Conservation (phyloP, 1,139 yeast genomes). For the Hemisphaericaspora lyxosophila region DNA sequence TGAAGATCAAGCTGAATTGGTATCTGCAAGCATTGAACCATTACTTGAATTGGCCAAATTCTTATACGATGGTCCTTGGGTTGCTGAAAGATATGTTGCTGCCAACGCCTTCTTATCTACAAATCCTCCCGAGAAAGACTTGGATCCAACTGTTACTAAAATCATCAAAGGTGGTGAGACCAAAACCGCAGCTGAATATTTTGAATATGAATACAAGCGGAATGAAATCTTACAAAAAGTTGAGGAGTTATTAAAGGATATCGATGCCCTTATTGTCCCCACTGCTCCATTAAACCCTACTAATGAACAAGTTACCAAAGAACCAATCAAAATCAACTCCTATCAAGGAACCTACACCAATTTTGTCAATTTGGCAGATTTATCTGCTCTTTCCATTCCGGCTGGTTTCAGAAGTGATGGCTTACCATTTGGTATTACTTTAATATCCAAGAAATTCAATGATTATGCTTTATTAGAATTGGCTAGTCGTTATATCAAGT, state of each 20-base stretch:
- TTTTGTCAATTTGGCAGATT: slow-evolving; percentile 90
- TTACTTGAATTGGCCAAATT: slow-evolving; percentile 81
- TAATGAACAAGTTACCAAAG: slow-evolving; percentile 64
- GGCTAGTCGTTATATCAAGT: slow-evolving; percentile 66
- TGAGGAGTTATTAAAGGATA: slow-evolving; percentile 49
- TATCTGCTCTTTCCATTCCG: slow-evolving; percentile 90
- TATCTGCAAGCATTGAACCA: slow-evolving; percentile 67
- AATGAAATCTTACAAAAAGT: slow-evolving; percentile 71
- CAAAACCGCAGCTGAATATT: slow-evolving; percentile 79
- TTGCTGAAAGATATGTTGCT: slow-evolving; percentile 89
- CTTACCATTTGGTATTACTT: slow-evolving; percentile 85
- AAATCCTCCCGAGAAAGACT: slow-evolving; percentile 64
- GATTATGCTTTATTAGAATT: slow-evolving; percentile 86
- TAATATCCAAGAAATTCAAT: slow-evolving; percentile 76
- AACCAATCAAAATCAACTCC: slow-evolving; percentile 83
- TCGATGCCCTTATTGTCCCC: slow-evolving; percentile 83
- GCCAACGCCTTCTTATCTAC: slow-evolving; percentile 69
- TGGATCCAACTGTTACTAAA: slow-evolving; percentile 80
- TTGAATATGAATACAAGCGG: slow-evolving; percentile 81
- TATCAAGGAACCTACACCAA: slow-evolving; percentile 96
- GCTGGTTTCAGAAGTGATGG: slow-evolving; percentile 84
- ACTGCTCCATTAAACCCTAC: slow-evolving; percentile 93
- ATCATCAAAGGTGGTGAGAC: slow-evolving; percentile 78
- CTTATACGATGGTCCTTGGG: slow-evolving; percentile 98
- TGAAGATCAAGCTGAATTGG: slow-evolving; percentile 43